Base-by-base conservation (phyloP, 2,329 filamentous ascomycete species). In the Hymenoscyphus fructigenus region DNA sequence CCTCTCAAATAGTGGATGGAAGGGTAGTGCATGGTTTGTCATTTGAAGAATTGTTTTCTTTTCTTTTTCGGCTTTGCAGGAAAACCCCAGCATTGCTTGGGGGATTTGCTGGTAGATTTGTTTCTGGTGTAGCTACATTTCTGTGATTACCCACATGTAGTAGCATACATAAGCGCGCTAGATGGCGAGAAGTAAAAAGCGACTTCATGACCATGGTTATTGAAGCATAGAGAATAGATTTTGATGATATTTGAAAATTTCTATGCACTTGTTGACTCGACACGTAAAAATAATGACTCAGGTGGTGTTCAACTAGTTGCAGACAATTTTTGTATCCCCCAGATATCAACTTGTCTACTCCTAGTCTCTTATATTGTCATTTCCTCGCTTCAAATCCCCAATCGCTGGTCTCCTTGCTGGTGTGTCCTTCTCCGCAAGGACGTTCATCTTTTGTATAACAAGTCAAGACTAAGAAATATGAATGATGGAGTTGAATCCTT, bases 201-300 rank as follows among this genome's bases (percentile, higher is more conserved):
- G 44, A 23, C 44, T 50, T 50, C 44, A 23, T 23, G 44, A 32
- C 20, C 34, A 38, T 36, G 29, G 29, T 60, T 53, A 10, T 10
- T 32, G 26, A 38, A 17, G 44, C 59, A 56, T 61, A 32, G 57
- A 59, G 20, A 59, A 59, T 59, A 59, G 57, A 59, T 34, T 5
- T 12, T 50, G 44, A 23, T 9, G 20, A 50, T 3, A 50, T 23
- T 50, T 23, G 6, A 23, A 50, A 6, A 47, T 47, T 41, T 41
- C 15, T 41, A n/a, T 41, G 5, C 29, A 32, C 29, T 32, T 17
- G 38, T 41, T 41, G 36, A 41, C 6, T 41, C 17, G 17, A 17
- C 36, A 29, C 5, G 28, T 29, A 3, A 29, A 29, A 29, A 29
- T 29, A 29, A 29, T 29, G 28, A 29, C 28, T 3, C 28, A 5